Evolutionary conservation across 306 rosid species (phyloP).

Genomic region (Nissolia schottii): DNA sequence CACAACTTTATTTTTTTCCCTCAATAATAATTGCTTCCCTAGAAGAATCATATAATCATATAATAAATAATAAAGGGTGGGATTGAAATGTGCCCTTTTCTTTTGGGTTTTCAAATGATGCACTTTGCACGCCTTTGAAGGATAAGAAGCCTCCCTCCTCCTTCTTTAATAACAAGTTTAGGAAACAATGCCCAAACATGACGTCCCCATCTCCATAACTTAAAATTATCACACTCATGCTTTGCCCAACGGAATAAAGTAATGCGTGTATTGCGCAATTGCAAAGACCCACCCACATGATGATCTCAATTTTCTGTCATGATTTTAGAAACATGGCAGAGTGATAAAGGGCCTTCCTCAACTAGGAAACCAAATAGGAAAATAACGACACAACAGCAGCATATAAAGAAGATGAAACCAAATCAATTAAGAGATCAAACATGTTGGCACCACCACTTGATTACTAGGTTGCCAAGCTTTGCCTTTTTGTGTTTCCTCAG

Average conservation of each 20-base stretch:
- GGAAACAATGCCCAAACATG: constrained; percentile 13
- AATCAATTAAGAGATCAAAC: constrained; percentile 16
- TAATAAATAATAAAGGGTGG: no score
- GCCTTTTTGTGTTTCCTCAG: constrained; percentile 32
- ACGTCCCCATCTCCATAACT: constrained; percentile 12
- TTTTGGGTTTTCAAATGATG: no score
- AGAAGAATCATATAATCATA: no score
- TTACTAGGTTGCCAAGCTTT: constrained; percentile 22
- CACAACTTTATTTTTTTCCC: no score
- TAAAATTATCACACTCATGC: neutral
- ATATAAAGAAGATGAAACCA: constrained; percentile 1
- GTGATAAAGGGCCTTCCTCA: constrained; percentile 9
- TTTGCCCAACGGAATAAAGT: constrained; percentile 8
- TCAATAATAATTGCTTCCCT: no score
- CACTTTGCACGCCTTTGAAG: no score
- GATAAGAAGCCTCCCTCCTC: no score
- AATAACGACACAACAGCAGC: neutral
- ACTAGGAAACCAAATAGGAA: neutral
- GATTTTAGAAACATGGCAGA: constrained; percentile 19
- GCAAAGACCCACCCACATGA: constrained; percentile 32
- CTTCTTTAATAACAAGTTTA: no score
- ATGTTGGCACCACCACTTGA: constrained; percentile 25
- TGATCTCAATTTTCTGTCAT: neutral
- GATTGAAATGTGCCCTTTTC: no score
- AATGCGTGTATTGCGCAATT: no score